A percentile compares a stretch with the other conserved stretches of the same genome.
phyloP scores from a whole-genome alignment of 2,329 filamentous ascomycete species.

The Monilinia aucupariae region DNA sequence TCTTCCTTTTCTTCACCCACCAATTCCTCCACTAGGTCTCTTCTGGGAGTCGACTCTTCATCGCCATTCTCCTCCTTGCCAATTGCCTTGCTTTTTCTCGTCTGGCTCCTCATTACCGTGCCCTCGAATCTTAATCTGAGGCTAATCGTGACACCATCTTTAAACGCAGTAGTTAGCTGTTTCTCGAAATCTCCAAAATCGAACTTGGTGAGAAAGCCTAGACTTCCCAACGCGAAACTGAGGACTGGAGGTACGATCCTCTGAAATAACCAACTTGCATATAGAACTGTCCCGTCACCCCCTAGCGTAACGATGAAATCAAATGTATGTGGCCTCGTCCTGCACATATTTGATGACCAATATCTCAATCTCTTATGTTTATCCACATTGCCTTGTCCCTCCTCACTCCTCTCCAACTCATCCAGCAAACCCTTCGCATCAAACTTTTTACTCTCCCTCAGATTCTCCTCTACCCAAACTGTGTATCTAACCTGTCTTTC shows the following conservation, averaged over 20 bases:
- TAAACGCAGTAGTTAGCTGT: slow-evolving; percentile 67
- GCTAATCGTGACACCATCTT: slow-evolving; percentile 81
- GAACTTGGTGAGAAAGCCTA: slow-evolving; percentile 95
- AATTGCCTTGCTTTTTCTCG: slow-evolving; percentile 37
- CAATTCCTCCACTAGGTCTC: slow-evolving; percentile 82
- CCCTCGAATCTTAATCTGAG: slow-evolving; percentile 86
- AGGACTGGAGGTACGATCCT: slow-evolving; percentile 88
- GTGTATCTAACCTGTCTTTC: slow-evolving; percentile 64
- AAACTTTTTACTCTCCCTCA: slow-evolving; percentile 68
- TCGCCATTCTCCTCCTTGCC: slow-evolving; percentile 35
- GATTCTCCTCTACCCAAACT: slow-evolving; percentile 76
- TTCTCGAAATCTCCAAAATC: slow-evolving; percentile 72
- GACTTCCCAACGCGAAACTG: slow-evolving; percentile 82
- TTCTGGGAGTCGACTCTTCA: slow-evolving; percentile 40
- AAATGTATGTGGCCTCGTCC: slow-evolving; percentile 74
- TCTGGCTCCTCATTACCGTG: slow-evolving; percentile 79
- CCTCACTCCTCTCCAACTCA: slow-evolving; percentile 48
- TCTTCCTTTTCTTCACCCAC: slow-evolving; percentile 82
- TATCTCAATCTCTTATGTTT: slow-evolving; percentile 55
- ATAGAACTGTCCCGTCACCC: slow-evolving; percentile 94
- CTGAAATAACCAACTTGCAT: slow-evolving; percentile 95
- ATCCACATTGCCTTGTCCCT: slow-evolving; percentile 36
- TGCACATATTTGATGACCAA: slow-evolving; percentile 79
- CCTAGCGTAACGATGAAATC: slow-evolving; percentile 91
- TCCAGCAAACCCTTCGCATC: slow-evolving; percentile 63